Evolutionary conservation across 257 asterid genomes (phyloP).

Genomic region (Solanum corneliomulleri): DNA sequence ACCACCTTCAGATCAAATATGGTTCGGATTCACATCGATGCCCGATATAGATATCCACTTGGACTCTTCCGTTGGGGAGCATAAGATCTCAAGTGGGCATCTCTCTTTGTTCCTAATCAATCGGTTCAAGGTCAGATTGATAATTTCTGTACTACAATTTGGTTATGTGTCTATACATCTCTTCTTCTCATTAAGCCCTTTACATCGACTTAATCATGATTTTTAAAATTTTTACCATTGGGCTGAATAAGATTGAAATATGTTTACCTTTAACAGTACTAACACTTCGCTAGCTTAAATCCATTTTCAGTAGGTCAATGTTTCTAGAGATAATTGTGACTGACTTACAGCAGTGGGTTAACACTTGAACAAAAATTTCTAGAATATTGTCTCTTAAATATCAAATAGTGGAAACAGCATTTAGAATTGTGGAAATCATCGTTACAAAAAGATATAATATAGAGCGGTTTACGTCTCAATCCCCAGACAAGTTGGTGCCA

Average conservation of each 20-base stretch:
- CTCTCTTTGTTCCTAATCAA: conserved; percentile 60
- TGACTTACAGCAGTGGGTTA: not conserved
- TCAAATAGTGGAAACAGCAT: not conserved
- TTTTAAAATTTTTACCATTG: not conserved
- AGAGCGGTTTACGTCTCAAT: not conserved
- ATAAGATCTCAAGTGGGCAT: conserved; percentile 69
- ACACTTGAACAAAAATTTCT: not conserved
- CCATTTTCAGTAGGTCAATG: not conserved
- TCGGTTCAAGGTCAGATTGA: conserved; percentile 69
- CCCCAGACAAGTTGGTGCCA: not conserved
- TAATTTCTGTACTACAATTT: not conserved
- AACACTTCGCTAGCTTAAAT: not conserved
- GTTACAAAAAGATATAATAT: not conserved
- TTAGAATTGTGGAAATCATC: not conserved
- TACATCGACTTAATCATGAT: not conserved
- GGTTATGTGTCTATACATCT: not conserved
- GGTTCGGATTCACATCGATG: conserved; percentile 87
- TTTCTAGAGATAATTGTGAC: not conserved
- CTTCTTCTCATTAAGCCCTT: not conserved
- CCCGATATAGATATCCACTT: conserved; percentile 76
- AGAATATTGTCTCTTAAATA: not conserved
- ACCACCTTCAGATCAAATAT: conserved; percentile 93
- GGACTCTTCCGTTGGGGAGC: conserved; percentile 82
- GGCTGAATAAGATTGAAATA: not conserved
- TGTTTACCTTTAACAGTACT: not conserved